Evolutionary conservation across 2,329 filamentous ascomycete genomes (phyloP).

Genomic region (Botrytis medusae): DNA sequence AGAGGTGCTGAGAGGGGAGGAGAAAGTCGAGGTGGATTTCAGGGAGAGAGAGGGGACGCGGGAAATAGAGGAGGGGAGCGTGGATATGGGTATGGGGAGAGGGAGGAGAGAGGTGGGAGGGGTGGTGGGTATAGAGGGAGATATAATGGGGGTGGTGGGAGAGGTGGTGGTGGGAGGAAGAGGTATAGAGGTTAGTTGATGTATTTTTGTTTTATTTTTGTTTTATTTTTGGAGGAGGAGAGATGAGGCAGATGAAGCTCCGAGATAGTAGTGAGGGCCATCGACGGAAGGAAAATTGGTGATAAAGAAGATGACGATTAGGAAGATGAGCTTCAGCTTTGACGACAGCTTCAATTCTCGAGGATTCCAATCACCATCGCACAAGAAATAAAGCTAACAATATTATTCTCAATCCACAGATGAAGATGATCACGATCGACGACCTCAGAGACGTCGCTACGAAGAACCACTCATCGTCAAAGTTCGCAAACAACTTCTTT

Average conservation of each 20-base stretch:
- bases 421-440: slow-evolving; percentile 75
- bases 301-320: neutral
- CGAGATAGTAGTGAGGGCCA: neutral
- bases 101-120: neutral
- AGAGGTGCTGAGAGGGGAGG: neutral
- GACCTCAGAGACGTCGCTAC: slow-evolving; percentile 70
- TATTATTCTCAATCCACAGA: slow-evolving; percentile 47
- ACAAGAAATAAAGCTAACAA: slow-evolving; percentile 33
- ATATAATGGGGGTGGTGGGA: slow-evolving; percentile 37
- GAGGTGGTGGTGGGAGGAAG: slow-evolving; percentile 69
- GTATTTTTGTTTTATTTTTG: neutral
- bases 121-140: slow-evolving; percentile 41
- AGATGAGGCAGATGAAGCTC: neutral
- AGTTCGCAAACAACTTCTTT: slow-evolving; percentile 74
- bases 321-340: neutral
- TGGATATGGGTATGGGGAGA: slow-evolving; percentile 38
- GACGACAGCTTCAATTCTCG: neutral
- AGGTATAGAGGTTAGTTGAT: slow-evolving; percentile 69
- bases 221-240: neutral
- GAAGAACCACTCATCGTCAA: slow-evolving; percentile 71
- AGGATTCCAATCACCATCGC: neutral
- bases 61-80: neutral
- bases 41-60: neutral
- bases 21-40: neutral
- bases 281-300: neutral